Conservation (phyloP, 2,329 filamentous ascomycete genomes). For the Penicillium glabrum region DNA sequence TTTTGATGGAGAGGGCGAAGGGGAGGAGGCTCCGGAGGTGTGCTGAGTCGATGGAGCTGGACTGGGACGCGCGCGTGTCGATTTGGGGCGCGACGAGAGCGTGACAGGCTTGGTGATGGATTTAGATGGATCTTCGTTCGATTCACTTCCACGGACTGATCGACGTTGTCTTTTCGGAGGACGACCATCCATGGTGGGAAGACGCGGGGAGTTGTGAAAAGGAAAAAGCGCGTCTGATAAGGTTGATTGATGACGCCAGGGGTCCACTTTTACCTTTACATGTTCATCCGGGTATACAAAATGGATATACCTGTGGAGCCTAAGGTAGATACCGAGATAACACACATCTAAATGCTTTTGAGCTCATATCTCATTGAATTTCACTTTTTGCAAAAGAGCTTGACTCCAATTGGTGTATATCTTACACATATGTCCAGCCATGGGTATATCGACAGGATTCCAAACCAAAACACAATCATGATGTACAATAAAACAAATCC, state of each 20-base stretch:
- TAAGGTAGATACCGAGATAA: too few relatives aligned
- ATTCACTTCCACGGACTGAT: slow-evolving; percentile 24
- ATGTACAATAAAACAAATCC: neutral
- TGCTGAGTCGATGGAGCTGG: slow-evolving; percentile 9
- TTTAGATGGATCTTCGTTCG: slow-evolving; percentile 1
- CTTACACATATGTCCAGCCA: slow-evolving; percentile 4
- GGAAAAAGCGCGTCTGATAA: slow-evolving; percentile 19
- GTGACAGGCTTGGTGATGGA: slow-evolving; percentile 1
- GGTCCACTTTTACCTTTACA: neutral
- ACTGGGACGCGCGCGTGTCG: slow-evolving; percentile 8
- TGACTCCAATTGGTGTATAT: slow-evolving; percentile 7
- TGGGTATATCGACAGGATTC: slow-evolving; percentile 9
- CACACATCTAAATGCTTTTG: too few relatives aligned
- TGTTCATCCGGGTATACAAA: neutral
- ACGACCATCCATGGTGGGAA: slow-evolving; percentile 34
- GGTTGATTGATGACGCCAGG: slow-evolving; percentile 1
- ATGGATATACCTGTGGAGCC: neutral
- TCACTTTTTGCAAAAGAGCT: neutral
- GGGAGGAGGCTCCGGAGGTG: slow-evolving; percentile 17
- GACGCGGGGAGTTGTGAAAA: slow-evolving; percentile 1
- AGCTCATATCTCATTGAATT: too few relatives aligned
- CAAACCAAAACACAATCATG: slow-evolving; percentile 3
- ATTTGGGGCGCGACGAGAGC: slow-evolving; percentile 16
- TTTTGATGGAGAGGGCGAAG: slow-evolving; percentile 29
- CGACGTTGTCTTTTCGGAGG: slow-evolving; percentile 40